Evolutionary conservation across 306 rosid species (phyloP).

Genomic region (Pyrus bretschneideri): DNA sequence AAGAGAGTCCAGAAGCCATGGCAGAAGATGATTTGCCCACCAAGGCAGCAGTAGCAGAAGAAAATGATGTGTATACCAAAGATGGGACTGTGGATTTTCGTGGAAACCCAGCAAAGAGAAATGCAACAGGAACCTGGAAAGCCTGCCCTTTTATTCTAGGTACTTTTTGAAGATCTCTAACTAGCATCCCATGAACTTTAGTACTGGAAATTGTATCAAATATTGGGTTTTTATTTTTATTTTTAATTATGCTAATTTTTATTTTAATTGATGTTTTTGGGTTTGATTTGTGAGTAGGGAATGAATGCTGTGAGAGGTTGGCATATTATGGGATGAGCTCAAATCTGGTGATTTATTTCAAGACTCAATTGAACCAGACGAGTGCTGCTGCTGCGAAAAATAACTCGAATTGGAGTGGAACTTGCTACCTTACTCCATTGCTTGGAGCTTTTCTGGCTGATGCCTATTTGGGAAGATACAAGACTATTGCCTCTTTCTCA

Average conservation of each 20-base stretch:
- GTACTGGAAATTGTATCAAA: background rate
- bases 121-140: conserved; percentile 70
- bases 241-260: background rate
- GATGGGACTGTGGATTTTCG: conserved; percentile 62
- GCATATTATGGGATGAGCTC: conserved; percentile 80
- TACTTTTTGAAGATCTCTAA: background rate
- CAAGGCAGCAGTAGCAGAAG: conserved; percentile 22
- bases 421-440: conserved; percentile 69
- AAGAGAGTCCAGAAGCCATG: conserved; percentile 19
- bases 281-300: conserved; percentile 34
- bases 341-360: conserved; percentile 61
- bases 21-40: conserved; percentile 24
- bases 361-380: conserved; percentile 38
- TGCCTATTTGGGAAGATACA: conserved; percentile 72
- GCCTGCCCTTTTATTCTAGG: conserved; percentile 83
- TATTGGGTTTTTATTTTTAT: background rate
- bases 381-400: conserved; percentile 55
- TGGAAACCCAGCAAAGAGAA: conserved; percentile 63
- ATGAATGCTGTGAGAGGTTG: conserved; percentile 76
- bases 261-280: background rate
- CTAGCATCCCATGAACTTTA: background rate
- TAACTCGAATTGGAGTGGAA: conserved; percentile 61
- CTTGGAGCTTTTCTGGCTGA: conserved; percentile 80
- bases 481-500: conserved; percentile 69
- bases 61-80: conserved; percentile 40